phyloP scores from a whole-genome alignment of 495 filamentous ascomycete species.

The Emericellopsis terricola region DNA sequence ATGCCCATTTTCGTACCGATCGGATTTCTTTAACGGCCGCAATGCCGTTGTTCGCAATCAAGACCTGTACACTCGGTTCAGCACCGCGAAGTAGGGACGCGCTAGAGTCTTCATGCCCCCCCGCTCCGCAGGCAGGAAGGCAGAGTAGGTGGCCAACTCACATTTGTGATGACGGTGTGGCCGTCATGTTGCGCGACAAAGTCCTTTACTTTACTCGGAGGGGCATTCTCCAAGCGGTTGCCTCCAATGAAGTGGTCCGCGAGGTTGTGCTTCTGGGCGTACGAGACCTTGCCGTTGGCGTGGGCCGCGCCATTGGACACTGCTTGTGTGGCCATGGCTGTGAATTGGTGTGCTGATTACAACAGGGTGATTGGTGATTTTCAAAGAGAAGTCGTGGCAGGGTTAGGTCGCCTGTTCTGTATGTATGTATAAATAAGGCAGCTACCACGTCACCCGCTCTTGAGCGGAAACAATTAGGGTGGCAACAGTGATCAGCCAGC shows the following conservation, averaged over 20 bases:
- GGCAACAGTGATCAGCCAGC: no score
- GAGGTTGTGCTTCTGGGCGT: slow-evolving; percentile 61
- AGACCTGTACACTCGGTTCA: slow-evolving; percentile 45
- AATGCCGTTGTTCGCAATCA: slow-evolving; percentile 99
- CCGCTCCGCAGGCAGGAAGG: no score
- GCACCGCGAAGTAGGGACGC: slow-evolving; percentile 2
- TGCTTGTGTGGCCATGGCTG: slow-evolving; percentile 31
- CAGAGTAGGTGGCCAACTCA: slow-evolving; percentile 26
- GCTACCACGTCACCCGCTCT: no score
- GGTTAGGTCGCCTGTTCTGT: no score
- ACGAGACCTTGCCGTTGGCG: slow-evolving; percentile 32
- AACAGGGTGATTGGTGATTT: no score
- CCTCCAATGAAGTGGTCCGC: slow-evolving; percentile 91
- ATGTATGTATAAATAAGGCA: no score
- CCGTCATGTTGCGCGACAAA: slow-evolving; percentile 81
- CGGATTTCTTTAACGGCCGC: slow-evolving; percentile 98
- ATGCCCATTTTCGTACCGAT: slow-evolving; percentile 98
- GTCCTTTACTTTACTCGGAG: slow-evolving; percentile 73
- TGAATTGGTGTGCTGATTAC: no score
- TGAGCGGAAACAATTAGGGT: no score
- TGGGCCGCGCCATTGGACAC: slow-evolving; percentile 21
- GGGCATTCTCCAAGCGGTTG: slow-evolving; percentile 63
- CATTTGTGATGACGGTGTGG: slow-evolving; percentile 94
- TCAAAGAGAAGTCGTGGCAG: neutral
- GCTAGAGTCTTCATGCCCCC: neutral